Evolutionary conservation across 2,329 filamentous ascomycete genomes (phyloP), one percentile per base, ranked within the genome.

Genomic region (Penicillium griseofulvum): DNA sequence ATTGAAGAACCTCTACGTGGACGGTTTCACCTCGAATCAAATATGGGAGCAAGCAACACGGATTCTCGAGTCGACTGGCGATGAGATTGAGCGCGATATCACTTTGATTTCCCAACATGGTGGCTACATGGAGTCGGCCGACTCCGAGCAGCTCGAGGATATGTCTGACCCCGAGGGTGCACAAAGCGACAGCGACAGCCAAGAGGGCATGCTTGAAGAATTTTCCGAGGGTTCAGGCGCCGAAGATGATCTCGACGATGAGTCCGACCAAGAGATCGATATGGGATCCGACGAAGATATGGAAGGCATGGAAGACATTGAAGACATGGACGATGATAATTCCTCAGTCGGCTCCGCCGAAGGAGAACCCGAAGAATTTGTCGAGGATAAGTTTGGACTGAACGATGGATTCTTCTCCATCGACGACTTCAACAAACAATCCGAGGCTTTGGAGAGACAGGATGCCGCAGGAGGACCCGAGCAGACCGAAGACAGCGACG

Each of bases 361-460:
- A 22, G 69, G 70, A 14, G 67, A 77, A 5, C 72, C 76, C 1
- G 81, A 82, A 46, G 82, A 83, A 37, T 87, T 87, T 56, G 77
- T 85, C 9, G 80, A 87, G 64, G 91, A 97, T 67, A 86, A 86
- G 4, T 82, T 94, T 68, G 91, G 91, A 7, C 83, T 99, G 31
- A 97, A 99, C 68, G 94, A 99, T 69, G 93, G 91, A 5, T 99
- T 99, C 78, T 99, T 99, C 77, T 96, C 91, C 16, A 93, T 99
- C 66, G 92, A 97, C 67, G 87, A 95, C 56, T 99, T 99, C 82
- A 99, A 99, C 80, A 90, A 88, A 70, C 90, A 95, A 70, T 90
- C 91, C 2, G 90, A 96, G 67, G 88, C 88, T 69, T 86, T 97
- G 46, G 94, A 99, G 73, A 86, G 90, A 61, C 88, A 91, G 72